Evolutionary conservation across 23 red algal genomes (phyloP).

Genomic region (Gracilaria domingensis): DNA sequence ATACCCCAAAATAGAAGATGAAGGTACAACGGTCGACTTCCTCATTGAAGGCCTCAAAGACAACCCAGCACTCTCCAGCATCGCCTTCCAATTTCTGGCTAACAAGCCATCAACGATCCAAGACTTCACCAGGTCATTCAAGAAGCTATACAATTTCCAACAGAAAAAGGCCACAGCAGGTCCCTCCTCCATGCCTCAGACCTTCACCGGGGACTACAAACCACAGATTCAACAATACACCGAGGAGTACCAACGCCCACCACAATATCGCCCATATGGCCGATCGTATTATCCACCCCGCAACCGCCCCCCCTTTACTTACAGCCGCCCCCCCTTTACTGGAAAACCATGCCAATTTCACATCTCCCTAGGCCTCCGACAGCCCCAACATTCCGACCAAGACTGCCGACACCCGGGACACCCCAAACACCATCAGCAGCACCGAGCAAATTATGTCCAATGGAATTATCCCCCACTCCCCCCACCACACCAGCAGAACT

Average conservation of each 20-base stretch:
- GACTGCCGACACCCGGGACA: not conserved
- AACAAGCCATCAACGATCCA: not conserved
- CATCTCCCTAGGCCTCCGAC: not conserved
- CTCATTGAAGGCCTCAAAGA: not conserved
- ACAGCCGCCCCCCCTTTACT: not conserved
- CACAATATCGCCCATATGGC: too few species aligned
- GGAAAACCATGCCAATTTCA: not conserved
- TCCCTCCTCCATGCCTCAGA: not conserved
- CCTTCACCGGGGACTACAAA: not conserved
- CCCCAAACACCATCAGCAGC: not conserved
- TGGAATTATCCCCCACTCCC: not conserved
- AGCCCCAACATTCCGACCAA: not conserved
- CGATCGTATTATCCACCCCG: not conserved
- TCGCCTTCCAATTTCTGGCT: not conserved
- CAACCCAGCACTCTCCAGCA: not conserved
- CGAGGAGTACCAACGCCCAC: too few species aligned
- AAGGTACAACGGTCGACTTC: constrained; percentile 3
- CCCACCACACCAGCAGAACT: not conserved
- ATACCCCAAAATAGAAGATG: constrained; percentile 23
- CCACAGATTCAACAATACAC: too few species aligned
- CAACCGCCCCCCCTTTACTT: too few species aligned
- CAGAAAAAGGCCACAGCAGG: not conserved
- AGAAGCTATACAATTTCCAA: not conserved
- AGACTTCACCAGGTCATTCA: not conserved
- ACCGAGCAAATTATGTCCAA: not conserved